These are phyloP conservation scores for Blastomyces emzantsi DNA, from an alignment of 2,329 filamentous ascomycete genomes.

Conservation along the genomic window DNA sequence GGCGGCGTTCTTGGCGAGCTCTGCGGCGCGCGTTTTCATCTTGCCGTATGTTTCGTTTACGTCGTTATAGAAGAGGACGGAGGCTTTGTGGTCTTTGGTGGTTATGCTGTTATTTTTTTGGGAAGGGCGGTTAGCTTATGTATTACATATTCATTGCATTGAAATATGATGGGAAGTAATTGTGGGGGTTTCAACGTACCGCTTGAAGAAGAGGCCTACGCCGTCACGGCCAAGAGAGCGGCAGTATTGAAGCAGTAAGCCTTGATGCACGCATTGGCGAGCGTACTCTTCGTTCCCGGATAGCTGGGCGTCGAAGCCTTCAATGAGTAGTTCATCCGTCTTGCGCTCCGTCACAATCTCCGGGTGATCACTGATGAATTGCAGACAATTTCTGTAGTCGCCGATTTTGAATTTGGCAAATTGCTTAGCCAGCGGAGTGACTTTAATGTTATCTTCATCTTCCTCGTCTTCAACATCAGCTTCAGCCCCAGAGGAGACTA, in stretches of 20 bases:
- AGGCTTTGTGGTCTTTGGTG: conserved; percentile 78
- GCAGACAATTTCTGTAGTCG: conserved; percentile 63
- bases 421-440: conserved; percentile 65
- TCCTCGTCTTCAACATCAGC: conserved; percentile 48
- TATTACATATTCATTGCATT: neutral
- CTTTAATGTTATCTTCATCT: conserved; percentile 65
- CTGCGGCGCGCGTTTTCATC: conserved; percentile 66
- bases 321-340: conserved; percentile 79
- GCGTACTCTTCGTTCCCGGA: conserved; percentile 67
- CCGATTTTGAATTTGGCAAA: conserved; percentile 70
- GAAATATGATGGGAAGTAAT: neutral
- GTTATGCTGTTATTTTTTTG: conserved; percentile 50
- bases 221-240: conserved; percentile 80
- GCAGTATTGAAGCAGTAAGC: conserved; percentile 88
- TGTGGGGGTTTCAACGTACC: conserved; percentile 36
- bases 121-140: conserved; percentile 5
- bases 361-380: conserved; percentile 72
- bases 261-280: conserved; percentile 86
- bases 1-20: conserved; percentile 56
- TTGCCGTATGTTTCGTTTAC: conserved; percentile 78
- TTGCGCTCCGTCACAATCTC: conserved; percentile 73
- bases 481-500: conserved; percentile 50
- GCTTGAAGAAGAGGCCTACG: conserved; percentile 89
- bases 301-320: conserved; percentile 84
- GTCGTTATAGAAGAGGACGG: conserved; percentile 85